A percentile compares a stretch with the other conserved stretches of the same genome.
These are phyloP conservation scores for Astrothelium subdiscretum DNA, from an alignment of 495 filamentous ascomycete species.

Conservation along the genomic window DNA sequence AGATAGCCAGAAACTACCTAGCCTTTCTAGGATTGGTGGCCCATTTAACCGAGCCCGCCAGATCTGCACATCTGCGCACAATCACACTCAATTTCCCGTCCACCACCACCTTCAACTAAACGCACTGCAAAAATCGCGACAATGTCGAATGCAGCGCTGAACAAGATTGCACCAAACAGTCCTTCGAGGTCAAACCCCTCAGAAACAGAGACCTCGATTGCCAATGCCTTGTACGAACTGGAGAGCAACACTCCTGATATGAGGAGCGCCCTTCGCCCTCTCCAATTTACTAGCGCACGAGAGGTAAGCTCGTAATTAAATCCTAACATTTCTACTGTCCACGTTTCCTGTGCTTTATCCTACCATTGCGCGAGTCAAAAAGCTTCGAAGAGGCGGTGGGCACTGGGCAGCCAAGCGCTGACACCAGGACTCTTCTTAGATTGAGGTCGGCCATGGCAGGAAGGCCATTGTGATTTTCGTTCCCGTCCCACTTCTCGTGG, in stretches of 20 bases:
- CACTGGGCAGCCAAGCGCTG: conserved; percentile 46
- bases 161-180: conserved; percentile 97
- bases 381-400: conserved; percentile 46
- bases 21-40: not conserved
- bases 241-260: conserved; percentile 97
- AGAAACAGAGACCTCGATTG: conserved; percentile 89
- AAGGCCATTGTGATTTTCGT: conserved; percentile 99
- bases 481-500: conserved; percentile 87
- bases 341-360: not conserved
- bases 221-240: conserved; percentile 89
- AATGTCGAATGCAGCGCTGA: conserved; percentile 55
- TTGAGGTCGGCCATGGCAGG: conserved; percentile 99
- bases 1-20: not conserved
- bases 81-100: not conserved
- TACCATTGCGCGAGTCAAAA: not conserved
- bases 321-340: not conserved
- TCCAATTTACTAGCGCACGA: conserved; percentile 94
- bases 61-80: not conserved
- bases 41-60: not conserved
- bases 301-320: conserved; percentile 58
- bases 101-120: not conserved
- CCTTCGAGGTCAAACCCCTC: conserved; percentile 85
- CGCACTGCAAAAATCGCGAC: conserved; percentile 13
- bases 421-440: conserved; percentile 66
- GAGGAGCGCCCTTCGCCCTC: conserved; percentile 79